Base-by-base conservation (phyloP, 495 filamentous ascomycete species). In the Articulospora tetracladia region DNA sequence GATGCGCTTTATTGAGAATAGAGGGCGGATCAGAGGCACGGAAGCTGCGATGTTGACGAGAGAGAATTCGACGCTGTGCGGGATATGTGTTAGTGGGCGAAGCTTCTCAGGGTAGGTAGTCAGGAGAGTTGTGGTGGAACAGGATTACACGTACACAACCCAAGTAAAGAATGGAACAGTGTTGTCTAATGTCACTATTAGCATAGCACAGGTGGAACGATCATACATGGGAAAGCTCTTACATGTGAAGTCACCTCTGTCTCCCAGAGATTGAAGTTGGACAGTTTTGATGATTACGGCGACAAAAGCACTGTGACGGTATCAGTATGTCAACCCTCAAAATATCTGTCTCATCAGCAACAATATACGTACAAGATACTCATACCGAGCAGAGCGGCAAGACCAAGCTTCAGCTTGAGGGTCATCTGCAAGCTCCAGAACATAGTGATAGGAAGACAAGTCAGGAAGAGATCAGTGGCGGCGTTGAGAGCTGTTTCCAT, bases 201-300 rank as follows among this genome's bases (percentile, higher is more conserved):
- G n/a, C 25, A 32, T 11, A 8, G 6, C 13, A 8, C 34, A 27
- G 19, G 12, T 10, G 13, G 25, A 27, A 4, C 11, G 34, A 32
- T 22, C 20, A 41, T 7, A 13, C 26, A 54, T 22, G 28, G 12
- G 12, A 8, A 36, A 26, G 24, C 4, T 53, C 30, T 55, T 36
- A 61, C 58, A 61, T 1, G 58, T 55, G 20, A 55, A 61, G 15
- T 61, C 58, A 13, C 22, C 20, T 23, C 58, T 30, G 2, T 49
- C 52, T 2, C 58, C 58, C 0, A 61, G 51, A 8, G 36, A 49
- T 27, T 61, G 54, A 6, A 61, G 25, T 36, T 49, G 54, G 24
- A 61, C 57, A 23, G 49, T 60, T 51, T 60, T 60, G 50, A 60
- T 50, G n/a, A 60, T 50, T 20, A 50, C 52, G 10, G 57, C 48